Percentiles rank a stretch among this genome's conserved stretches.
Conservation (phyloP, 2,329 filamentous ascomycete genomes). For the Fusarium goolgardi region DNA sequence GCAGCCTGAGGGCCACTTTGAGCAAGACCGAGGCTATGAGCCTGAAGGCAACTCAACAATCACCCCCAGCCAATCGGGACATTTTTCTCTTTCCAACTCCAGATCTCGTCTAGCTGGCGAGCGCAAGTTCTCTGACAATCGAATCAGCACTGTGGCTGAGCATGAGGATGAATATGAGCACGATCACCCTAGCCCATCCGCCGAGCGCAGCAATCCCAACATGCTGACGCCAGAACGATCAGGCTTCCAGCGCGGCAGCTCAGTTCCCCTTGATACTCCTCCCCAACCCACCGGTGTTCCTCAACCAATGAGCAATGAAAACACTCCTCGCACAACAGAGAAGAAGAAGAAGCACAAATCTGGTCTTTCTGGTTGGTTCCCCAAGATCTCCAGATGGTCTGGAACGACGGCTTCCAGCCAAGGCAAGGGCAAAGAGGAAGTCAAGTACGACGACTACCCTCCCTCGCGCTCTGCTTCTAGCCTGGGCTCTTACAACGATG, state of each 20-base stretch:
- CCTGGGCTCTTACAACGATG: conserved; percentile 71
- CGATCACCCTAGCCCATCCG: conserved; percentile 60
- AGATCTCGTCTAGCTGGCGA: conserved; percentile 61
- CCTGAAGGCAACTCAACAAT: conserved; percentile 81
- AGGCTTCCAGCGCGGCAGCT: conserved; percentile 60
- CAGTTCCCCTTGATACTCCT: conserved; percentile 67
- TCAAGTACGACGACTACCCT: conserved; percentile 69
- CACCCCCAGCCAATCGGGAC: conserved; percentile 79
- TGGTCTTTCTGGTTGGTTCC: conserved; percentile 81
- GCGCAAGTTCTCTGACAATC: conserved; percentile 75
- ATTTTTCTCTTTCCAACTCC: conserved; percentile 71
- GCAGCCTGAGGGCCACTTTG: conserved; percentile 70
- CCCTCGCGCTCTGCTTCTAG: conserved; percentile 84
- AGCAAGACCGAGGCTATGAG: conserved; percentile 81
- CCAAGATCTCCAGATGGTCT: conserved; percentile 97
- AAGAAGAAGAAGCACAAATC: conserved; percentile 91
- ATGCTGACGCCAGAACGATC: conserved; percentile 71
- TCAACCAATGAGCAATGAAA: conserved; percentile 73
- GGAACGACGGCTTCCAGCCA: conserved; percentile 94
- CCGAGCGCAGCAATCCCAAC: conserved; percentile 58
- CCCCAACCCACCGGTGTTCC: conserved; percentile 61
- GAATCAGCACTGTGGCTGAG: conserved; percentile 91
- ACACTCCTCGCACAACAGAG: conserved; percentile 77
- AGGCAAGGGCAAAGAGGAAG: conserved; percentile 71
- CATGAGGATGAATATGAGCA: conserved; percentile 78